Conservation (phyloP, 1,139 yeast species). For the Yamadazyma triangularis region DNA sequence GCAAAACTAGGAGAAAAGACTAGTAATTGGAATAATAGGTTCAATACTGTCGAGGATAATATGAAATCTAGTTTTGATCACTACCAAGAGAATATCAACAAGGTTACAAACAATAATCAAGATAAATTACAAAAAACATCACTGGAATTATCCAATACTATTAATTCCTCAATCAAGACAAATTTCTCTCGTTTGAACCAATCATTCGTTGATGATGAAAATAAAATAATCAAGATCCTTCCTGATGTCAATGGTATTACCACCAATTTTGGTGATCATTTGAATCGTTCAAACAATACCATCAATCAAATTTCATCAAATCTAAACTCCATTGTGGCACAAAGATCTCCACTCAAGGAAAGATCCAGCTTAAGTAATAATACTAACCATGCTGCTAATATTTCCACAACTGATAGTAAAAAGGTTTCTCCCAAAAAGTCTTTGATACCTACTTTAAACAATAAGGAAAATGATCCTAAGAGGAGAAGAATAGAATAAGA, state of each 20-base stretch:
- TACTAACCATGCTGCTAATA: no score
- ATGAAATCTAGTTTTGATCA: constrained; percentile 4
- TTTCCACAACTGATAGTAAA: no score
- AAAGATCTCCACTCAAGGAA: constrained; percentile 4
- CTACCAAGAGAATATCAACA: constrained; percentile 3
- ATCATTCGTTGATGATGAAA: constrained; percentile 2
- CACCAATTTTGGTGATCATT: constrained; percentile 6
- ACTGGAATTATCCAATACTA: constrained; percentile 4
- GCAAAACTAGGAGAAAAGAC: constrained; percentile 7
- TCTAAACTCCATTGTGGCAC: background rate
- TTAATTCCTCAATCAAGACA: constrained; percentile 5
- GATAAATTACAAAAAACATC: constrained; percentile 6
- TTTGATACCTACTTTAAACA: constrained; percentile 7
- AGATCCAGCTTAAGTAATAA: background rate
- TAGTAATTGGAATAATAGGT: constrained; percentile 9
- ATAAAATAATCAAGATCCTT: constrained; percentile 5
- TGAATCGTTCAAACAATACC: constrained; percentile 5
- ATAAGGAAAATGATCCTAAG: constrained; percentile 14
- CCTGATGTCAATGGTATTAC: constrained; percentile 6
- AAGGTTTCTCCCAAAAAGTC: constrained; percentile 6
- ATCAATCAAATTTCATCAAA: background rate
- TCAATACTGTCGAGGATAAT: constrained; percentile 3
- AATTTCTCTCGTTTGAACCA: constrained; percentile 4
- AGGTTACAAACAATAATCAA: constrained; percentile 4
- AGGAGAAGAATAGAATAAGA: constrained; percentile 12